A percentile compares a stretch with the other conserved stretches of the same genome.
Conservation (phyloP, 495 filamentous ascomycete genomes). For the Penicillium ochrochloron region DNA sequence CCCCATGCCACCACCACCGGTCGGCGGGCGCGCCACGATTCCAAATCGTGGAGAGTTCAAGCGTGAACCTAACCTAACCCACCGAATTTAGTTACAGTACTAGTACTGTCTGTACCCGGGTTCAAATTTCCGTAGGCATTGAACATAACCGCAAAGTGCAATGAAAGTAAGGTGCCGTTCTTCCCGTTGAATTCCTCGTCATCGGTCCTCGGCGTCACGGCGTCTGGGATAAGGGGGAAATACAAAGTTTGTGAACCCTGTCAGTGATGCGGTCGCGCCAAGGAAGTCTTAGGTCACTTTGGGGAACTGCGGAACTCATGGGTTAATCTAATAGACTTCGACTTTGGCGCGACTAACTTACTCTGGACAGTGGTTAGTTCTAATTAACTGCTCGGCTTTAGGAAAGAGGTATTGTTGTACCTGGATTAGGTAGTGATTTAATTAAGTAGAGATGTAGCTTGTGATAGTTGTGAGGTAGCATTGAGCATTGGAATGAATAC, state of each 20-base stretch:
- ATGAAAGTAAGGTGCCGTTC: background rate
- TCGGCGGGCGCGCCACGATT: slow-evolving; percentile 10
- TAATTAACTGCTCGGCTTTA: background rate
- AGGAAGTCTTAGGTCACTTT: background rate
- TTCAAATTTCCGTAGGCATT: background rate
- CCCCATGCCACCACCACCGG: slow-evolving; percentile 2
- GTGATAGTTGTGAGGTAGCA: background rate
- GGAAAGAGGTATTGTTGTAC: background rate
- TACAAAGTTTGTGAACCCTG: slow-evolving; percentile 1
- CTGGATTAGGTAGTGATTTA: background rate
- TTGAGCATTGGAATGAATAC: background rate
- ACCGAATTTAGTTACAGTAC: background rate
- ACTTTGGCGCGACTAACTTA: background rate
- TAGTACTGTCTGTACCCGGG: background rate
- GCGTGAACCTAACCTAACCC: background rate
- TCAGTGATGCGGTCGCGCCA: background rate
- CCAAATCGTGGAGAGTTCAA: slow-evolving; percentile 4
- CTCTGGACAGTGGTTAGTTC: no score
- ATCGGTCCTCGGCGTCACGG: background rate
- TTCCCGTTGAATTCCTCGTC: background rate
- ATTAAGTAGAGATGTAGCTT: background rate
- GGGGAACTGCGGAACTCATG: background rate
- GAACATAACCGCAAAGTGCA: background rate
- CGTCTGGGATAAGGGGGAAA: background rate
- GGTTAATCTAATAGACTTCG: slow-evolving; percentile 4